Evolutionary conservation across 805 yeast genomes (phyloP), one percentile per base, ranked within the genome.

Genomic region (Yamadazyma scolyti): DNA sequence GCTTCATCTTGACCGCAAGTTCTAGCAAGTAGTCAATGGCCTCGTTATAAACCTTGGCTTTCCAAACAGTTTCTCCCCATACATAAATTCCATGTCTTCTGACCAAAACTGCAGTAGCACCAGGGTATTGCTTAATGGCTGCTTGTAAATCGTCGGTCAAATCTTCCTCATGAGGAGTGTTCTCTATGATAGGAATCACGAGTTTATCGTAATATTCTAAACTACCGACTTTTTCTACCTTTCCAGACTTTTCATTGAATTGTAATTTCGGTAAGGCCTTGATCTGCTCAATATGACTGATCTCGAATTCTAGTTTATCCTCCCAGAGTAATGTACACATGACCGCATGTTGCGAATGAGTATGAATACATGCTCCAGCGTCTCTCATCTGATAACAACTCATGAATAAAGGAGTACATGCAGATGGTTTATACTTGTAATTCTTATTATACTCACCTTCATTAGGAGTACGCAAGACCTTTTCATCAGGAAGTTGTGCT

Each of bases 11-110:
- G 21, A 89, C 73, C 1, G 93, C 95, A 43, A 89, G 57, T 41
- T 85, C 96, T 47, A 90, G 65, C 40, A 90, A 60, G 52, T 89
- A 90, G 50, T 90, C 97, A 37, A 90, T 77, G 11, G 96, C 95
- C 58, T 90, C 97, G 52, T 88, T 88, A 54, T 83, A 82, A 9
- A 90, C 74, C 58, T 90, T 90, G 28, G 97, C 96, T 58, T 89
- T 87, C 84, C 94, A 83, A 9, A 86, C 84, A 16, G 73, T 77
- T 46, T 82, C 86, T 15, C 97, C 97, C 97, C 97, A 90, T n/a
- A 88, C 96, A 52, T 81, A 90, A 26, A 90, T 80, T 1, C 97
- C 97, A 51, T 90, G 97, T 49, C 96, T 71, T 56, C 95, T 75
- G 5, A 90, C 97, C 31, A 90, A 65, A 1, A 90, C 87, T 0